Percentiles rank a stretch among this genome's conserved stretches.
Evolutionary conservation across 2,329 filamentous ascomycete species (phyloP).

Genomic region (Mycosphaerella sp.): DNA sequence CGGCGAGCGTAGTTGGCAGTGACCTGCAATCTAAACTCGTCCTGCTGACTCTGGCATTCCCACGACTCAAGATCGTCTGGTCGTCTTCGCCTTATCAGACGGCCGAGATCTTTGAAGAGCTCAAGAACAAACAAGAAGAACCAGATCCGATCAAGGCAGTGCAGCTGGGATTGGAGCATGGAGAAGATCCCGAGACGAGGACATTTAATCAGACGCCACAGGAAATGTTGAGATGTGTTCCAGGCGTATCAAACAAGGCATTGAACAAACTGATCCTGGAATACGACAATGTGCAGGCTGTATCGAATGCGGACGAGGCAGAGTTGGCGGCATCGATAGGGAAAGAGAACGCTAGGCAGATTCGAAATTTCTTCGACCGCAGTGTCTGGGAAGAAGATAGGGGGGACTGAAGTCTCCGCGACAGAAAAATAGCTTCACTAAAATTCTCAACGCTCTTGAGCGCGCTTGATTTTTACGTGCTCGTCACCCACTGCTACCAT

Average conservation of each 20-base stretch:
- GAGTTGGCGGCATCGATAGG: slow-evolving; percentile 72
- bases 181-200: slow-evolving; percentile 50
- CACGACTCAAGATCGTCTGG: slow-evolving; percentile 86
- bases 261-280: slow-evolving; percentile 65
- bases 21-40: slow-evolving; percentile 91
- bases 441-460: not conserved
- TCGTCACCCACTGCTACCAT: not conserved
- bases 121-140: slow-evolving; percentile 84
- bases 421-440: not conserved
- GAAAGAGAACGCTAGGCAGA: slow-evolving; percentile 66
- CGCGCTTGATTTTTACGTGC: not conserved
- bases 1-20: slow-evolving; percentile 54
- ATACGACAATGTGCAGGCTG: slow-evolving; percentile 67
- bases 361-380: slow-evolving; percentile 72
- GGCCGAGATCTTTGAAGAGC: slow-evolving; percentile 88
- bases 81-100: slow-evolving; percentile 90
- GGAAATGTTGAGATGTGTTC: slow-evolving; percentile 81
- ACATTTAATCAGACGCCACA: slow-evolving; percentile 78
- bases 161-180: slow-evolving; percentile 66
- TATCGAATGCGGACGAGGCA: slow-evolving; percentile 76
- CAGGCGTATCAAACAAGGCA: slow-evolving; percentile 75
- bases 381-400: slow-evolving; percentile 48
- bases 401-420: slow-evolving; percentile 17
- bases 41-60: slow-evolving; percentile 85
- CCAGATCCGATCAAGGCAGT: slow-evolving; percentile 87